Evolutionary conservation across 805 yeast species (phyloP), one percentile per base, ranked within the genome.

Genomic region (Metschnikowia shivogae): DNA sequence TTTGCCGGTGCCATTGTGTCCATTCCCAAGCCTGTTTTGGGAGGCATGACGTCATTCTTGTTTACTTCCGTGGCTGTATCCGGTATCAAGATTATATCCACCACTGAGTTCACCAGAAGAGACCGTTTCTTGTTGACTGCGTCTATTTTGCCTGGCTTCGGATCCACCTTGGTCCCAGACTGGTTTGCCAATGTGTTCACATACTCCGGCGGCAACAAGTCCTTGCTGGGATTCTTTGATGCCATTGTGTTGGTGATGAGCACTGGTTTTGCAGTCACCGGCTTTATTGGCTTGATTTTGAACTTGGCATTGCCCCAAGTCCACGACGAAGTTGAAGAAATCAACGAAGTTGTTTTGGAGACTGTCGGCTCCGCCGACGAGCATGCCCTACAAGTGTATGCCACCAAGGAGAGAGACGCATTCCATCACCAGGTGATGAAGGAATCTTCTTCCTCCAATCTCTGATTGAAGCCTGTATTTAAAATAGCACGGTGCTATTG

Each of bases 1-100:
- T 60, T 60, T 47, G 59, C 64, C 7, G 64, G 62, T 1, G 64
- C 96, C n/a, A 73, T 89, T 47, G 88, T 84, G 26, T 76, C 95
- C 30, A 87, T 86, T 58, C 95, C 95, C 34, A 74, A 72, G 45
- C 73, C 93, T 3, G 55, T 53, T 12, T 50, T 53, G 50, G 56
- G 56, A 3, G 56, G 56, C 20, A 53, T 53, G 56, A 53, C 56
- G 5, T 38, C 53, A 20, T 53, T 53, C 40, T 48, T 53, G 51
- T 53, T 53, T 45, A 50, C 55, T 7, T 50, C 53, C 27, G 56
- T 53, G 34, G 55, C 56, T 6, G 56, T 53, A 11, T 50, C 55
- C 9, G 56, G 56, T 4, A 48, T 53, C 53, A 53, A 53, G 45
- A 53, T 53, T 31, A 53, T 53, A 38, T 48, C 55, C 38, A 50